These are phyloP conservation scores for Astrephomene gubernaculifera DNA, from an alignment of 139 green algal species.

Conservation along the genomic window DNA sequence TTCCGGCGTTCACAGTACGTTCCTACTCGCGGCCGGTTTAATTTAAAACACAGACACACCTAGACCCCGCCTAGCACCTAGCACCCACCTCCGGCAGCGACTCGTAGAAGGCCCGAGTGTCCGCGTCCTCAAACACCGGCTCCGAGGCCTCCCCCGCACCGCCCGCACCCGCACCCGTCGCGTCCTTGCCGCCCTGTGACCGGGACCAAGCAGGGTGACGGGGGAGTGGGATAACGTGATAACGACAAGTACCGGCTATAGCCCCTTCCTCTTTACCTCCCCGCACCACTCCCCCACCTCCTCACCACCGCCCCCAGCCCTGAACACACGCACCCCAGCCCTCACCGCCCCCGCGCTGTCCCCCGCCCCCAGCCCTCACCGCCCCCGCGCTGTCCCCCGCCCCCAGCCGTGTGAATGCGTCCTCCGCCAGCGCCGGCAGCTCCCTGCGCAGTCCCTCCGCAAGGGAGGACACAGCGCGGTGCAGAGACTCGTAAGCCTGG, in stretches of 20 bases:
- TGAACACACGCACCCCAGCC: not conserved
- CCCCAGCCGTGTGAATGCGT: conserved; percentile 68
- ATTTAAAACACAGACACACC: no score
- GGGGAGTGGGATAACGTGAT: no score
- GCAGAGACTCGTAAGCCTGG: conserved; percentile 66
- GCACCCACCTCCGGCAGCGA: conserved; percentile 82
- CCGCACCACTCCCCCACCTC: not conserved
- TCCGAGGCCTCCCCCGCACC: conserved; percentile 26
- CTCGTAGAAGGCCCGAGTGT: conserved; percentile 87
- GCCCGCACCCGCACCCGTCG: not conserved
- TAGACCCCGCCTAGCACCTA: no score
- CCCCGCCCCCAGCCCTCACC: not conserved
- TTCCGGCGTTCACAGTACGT: no score
- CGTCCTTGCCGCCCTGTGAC: not conserved
- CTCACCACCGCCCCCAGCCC: not conserved
- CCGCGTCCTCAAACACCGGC: conserved; percentile 90
- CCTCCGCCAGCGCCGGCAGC: conserved; percentile 77
- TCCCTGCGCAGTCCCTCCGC: conserved; percentile 77
- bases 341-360: not conserved
- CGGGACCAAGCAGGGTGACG: not conserved
- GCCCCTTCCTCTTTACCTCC: no score
- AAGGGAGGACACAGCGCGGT: conserved; percentile 64
- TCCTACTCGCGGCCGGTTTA: no score
- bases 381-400: not conserved
- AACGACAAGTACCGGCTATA: no score